Conservation (phyloP, 2,329 filamentous ascomycete genomes). For the Knufia petricola region DNA sequence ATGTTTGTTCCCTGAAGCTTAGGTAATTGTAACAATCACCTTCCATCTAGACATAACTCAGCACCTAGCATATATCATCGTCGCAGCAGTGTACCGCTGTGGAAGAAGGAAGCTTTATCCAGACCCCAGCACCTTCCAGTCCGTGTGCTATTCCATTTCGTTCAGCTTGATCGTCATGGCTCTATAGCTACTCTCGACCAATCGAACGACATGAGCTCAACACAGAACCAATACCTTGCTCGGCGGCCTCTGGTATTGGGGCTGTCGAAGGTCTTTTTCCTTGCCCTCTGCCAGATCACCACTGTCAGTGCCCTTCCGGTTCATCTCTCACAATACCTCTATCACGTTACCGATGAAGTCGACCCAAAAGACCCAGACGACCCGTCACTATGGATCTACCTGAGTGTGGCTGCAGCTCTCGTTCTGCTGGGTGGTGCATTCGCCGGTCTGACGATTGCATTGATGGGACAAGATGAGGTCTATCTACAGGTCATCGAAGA, state of each 20-base stretch:
- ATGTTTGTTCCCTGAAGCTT: too few relatives aligned
- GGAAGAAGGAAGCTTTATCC: too few relatives aligned
- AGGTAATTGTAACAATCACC: too few relatives aligned
- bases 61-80: too few relatives aligned
- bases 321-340: constrained; percentile 13
- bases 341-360: constrained; percentile 25
- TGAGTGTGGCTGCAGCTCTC: constrained; percentile 65
- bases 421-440: constrained; percentile 87
- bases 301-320: constrained; percentile 31
- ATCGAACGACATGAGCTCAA: constrained; percentile 1
- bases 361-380: constrained; percentile 47
- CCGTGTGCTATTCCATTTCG: too few relatives aligned
- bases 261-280: constrained; percentile 33
- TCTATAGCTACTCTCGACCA: background rate
- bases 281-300: constrained; percentile 31
- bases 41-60: too few relatives aligned
- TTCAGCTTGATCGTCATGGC: constrained; percentile 2
- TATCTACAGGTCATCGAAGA: constrained; percentile 90
- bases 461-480: constrained; percentile 79
- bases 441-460: constrained; percentile 67
- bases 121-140: too few relatives aligned
- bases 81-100: too few relatives aligned
- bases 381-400: constrained; percentile 67
- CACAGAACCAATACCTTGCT: constrained; percentile 24
- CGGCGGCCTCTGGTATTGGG: constrained; percentile 32